Conservation (phyloP, 2,329 filamentous ascomycete species). For the Clonostachys byssicola region DNA sequence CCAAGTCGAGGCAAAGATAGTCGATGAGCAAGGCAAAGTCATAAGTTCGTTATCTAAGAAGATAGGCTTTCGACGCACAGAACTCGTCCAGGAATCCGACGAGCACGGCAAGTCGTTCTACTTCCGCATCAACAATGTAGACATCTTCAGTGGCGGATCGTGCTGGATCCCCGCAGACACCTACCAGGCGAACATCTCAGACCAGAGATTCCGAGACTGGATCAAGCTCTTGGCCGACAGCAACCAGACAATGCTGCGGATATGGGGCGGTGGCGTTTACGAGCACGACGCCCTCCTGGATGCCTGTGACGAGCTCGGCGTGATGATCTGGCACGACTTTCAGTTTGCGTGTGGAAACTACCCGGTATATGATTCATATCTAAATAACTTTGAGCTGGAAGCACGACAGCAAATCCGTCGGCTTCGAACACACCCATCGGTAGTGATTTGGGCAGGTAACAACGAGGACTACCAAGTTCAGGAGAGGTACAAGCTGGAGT, state of each 20-base stretch:
- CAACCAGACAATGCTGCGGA: slow-evolving; percentile 71
- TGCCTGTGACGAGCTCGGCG: slow-evolving; percentile 66
- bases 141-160: slow-evolving; percentile 71
- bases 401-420: slow-evolving; percentile 57
- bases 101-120: slow-evolving; percentile 69
- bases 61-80: slow-evolving; percentile 59
- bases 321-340: slow-evolving; percentile 78
- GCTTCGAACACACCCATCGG: slow-evolving; percentile 53
- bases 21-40: slow-evolving; percentile 23
- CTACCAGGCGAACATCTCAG: slow-evolving; percentile 62
- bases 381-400: slow-evolving; percentile 57
- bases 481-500: slow-evolving; percentile 63
- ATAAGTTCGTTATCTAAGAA: slow-evolving; percentile 39
- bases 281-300: slow-evolving; percentile 68
- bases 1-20: slow-evolving; percentile 52
- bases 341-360: slow-evolving; percentile 72
- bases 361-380: slow-evolving; percentile 57
- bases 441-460: slow-evolving; percentile 75
- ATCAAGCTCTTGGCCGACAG: slow-evolving; percentile 65
- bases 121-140: slow-evolving; percentile 68
- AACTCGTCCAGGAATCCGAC: slow-evolving; percentile 48
- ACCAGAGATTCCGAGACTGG: slow-evolving; percentile 64
- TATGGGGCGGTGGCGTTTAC: slow-evolving; percentile 72
- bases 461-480: slow-evolving; percentile 77
- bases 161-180: slow-evolving; percentile 77